Conservation (phyloP, 768 basidiomycete genomes). For the Coprinellus aureogranulatus region DNA sequence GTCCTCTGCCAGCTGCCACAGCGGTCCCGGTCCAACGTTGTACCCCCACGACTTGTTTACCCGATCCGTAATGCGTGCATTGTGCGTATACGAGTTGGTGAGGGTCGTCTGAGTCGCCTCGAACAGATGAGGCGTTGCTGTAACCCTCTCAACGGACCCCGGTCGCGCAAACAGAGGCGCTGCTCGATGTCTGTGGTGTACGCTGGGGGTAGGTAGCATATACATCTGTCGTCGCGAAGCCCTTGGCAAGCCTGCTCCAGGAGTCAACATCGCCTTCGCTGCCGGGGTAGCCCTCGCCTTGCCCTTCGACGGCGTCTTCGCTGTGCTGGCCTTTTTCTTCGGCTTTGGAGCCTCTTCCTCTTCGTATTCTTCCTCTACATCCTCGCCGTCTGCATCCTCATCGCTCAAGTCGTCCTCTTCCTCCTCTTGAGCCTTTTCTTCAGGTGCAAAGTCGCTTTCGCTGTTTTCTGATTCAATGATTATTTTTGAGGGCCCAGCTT, state of each 20-base stretch:
- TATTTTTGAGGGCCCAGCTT: constrained; percentile 41
- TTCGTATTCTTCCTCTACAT: constrained; percentile 22
- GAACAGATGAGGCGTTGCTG: constrained; percentile 50
- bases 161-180: constrained; percentile 53
- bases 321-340: constrained; percentile 19
- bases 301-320: constrained; percentile 26
- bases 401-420: constrained; percentile 26
- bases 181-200: constrained; percentile 73
- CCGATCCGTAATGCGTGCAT: constrained; percentile 47
- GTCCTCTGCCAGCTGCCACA: constrained; percentile 81
- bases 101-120: constrained; percentile 34
- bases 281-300: constrained; percentile 22
- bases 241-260: constrained; percentile 13
- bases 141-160: constrained; percentile 62
- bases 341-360: constrained; percentile 16
- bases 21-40: constrained; percentile 71
- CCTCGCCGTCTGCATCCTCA: constrained; percentile 25
- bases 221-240: constrained; percentile 51
- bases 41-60: constrained; percentile 70
- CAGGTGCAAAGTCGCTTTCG: constrained; percentile 58
- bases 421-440: constrained; percentile 23
- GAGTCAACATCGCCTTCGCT: constrained; percentile 10
- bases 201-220: constrained; percentile 58
- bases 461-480: constrained; percentile 38
- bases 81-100: constrained; percentile 59